Base-by-base conservation (phyloP, 2,329 filamentous ascomycete species). In the Gnomoniopsis smithogilvyi region DNA sequence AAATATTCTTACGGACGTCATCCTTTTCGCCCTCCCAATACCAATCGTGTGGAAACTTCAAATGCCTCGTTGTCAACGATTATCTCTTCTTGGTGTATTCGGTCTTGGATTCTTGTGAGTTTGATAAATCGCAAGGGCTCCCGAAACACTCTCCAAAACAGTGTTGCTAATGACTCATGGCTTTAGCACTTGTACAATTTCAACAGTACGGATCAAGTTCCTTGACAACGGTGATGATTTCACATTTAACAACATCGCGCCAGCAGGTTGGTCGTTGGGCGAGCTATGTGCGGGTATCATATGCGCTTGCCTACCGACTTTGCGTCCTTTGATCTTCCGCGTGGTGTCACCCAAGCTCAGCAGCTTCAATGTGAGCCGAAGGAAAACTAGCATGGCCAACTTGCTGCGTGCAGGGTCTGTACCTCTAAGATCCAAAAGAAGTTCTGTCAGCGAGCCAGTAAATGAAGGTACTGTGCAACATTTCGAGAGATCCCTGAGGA, bases 291-390 rank as follows among this genome's bases (percentile, higher is more conserved):
- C 56, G 3, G 56, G 47, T 6, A 24, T 59, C 17, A 24, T 43
- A 3, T 59, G 51, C 11, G 59, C 56, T 17, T 61, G 55, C 19
- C 56, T 12, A 67, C 74, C 24, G 64, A 61, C 59, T 6, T 17
- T 59, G 15, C 22, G 47, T 2, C 56, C 59, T 2, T 46, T 60
- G 1, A 15, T 56, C 2, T 49, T 51, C 26, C 43, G 51, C 4
- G 47, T 51, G 3, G 12, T 38, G 3, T 38, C 34, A 4, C 38
- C 47, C 2, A 55, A 50, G 33, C 15, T 30, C 26, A 8, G 26
- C 26, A 30, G 26, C 26, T 30, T 30, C 26, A 30, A 30, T 8
- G 4, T 55, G 30, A 43, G 10, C 15, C 12, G 21, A 22, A 52
- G 11, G 15, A 43, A 6, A 22, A 24, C 34, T 14, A 21, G 7